Percentiles rank a stretch among this genome's conserved stretches.
Evolutionary conservation across 139 green algal species (phyloP).

Genomic region (Chlamydomonas applanata): DNA sequence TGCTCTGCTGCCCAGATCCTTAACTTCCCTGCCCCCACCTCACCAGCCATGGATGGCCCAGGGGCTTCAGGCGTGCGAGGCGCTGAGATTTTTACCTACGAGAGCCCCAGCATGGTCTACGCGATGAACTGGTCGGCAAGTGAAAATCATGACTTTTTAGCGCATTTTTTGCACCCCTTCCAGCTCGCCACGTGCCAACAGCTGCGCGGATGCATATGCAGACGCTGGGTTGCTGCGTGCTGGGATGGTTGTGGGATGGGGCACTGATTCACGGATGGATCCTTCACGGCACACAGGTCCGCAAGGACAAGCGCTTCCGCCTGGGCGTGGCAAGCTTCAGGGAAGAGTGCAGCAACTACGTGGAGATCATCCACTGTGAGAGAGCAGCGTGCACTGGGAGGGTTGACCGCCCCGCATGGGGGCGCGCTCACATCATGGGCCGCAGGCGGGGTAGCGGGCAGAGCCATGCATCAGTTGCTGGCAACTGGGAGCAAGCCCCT

Average conservation of each 20-base stretch:
- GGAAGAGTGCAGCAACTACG: slow-evolving; percentile 85
- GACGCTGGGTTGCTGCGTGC: background rate
- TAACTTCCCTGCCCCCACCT: background rate
- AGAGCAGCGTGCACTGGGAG: background rate
- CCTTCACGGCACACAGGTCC: slow-evolving; percentile 50
- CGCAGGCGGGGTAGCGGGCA: too few species aligned
- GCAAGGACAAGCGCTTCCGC: slow-evolving; percentile 84
- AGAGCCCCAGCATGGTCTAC: slow-evolving; percentile 77
- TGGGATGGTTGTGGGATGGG: background rate
- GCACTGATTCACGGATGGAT: background rate
- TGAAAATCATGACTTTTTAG: slow-evolving; percentile 10
- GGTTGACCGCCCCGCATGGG: too few species aligned
- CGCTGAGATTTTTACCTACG: slow-evolving; percentile 92
- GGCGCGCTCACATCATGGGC: too few species aligned
- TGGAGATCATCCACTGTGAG: slow-evolving; percentile 84
- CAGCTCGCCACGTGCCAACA: too few species aligned
- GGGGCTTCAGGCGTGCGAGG: background rate
- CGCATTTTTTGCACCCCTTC: too few species aligned
- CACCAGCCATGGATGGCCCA: background rate
- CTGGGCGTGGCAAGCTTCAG: slow-evolving; percentile 91
- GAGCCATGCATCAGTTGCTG: too few species aligned
- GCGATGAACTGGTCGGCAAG: slow-evolving; percentile 95
- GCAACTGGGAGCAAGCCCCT: too few species aligned
- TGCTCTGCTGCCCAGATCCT: background rate
- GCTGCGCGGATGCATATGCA: background rate